Base-by-base conservation (phyloP, 2,329 filamentous ascomycete species). In the Colletotrichum aenigma region DNA sequence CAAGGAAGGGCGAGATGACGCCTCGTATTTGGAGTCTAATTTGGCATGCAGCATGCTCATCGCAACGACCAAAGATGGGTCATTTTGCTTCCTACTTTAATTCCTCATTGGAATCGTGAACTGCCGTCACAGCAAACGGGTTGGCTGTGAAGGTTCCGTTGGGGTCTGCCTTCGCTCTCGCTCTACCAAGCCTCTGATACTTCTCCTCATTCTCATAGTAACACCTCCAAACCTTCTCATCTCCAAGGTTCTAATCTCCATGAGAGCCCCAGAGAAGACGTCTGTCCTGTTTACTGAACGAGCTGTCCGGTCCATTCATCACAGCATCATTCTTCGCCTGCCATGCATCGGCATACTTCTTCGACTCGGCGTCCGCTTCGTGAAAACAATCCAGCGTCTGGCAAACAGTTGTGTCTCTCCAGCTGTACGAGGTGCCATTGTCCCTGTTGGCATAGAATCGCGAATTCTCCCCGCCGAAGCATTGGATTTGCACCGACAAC, bases 381-480 rank as follows among this genome's bases (percentile, higher is more conserved):
- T 89, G 84, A 78, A 89, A 89, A 69, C 85, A 87, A 71, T 89
- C 88, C 21, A 88, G 81, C 0, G 81, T 83, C 43, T 81, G 81
- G 7, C 81, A 79, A 7, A 88, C 78, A 6, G 82, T 86, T 0
- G 85, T 85, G 78, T 89, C 87, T 65, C 88, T 82, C 85, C 86
- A 89, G 79, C 86, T 88, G 77, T 85, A 88, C 1, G 87, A 82
- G 0, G 87, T 89, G 9, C 87, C 87, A 66, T 89, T 89, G 58
- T 81, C 79, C 7, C 80, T 82, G 75, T 89, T 88, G 15, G 76
- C 76, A 7, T 77, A 78, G 78, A 88, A 87, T 73, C 80, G 81
- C 8, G 87, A 88, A 67, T 86, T 79, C 64, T 83, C 81, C 7
- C 88, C 88, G 3, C 88, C 88, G 38, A 85, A 86, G 66, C 80